Conservation (phyloP, 805 yeast species). For the Lipomyces chichibuensis region DNA sequence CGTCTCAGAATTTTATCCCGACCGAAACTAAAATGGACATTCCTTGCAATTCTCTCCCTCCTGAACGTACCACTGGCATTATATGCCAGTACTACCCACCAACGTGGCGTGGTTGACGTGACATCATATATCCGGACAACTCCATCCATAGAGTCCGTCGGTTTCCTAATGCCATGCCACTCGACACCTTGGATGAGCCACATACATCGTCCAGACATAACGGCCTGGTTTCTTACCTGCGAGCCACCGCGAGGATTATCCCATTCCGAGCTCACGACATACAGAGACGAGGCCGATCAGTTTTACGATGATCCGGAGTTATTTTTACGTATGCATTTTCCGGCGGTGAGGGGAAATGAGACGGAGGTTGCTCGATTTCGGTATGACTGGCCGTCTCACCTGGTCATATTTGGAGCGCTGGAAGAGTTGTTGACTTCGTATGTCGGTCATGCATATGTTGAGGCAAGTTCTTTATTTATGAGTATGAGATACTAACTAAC, state of each 20-base stretch:
- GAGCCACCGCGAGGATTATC: slow-evolving; percentile 74
- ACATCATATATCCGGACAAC: slow-evolving; percentile 54
- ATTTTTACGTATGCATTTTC: slow-evolving; percentile 62
- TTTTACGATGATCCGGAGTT: slow-evolving; percentile 67
- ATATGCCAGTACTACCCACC: slow-evolving; percentile 71
- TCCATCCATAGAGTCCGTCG: slow-evolving; percentile 54
- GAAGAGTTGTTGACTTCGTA: slow-evolving; percentile 51
- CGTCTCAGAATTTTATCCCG: slow-evolving; percentile 40
- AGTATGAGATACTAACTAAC: slow-evolving; percentile 12
- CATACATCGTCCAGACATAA: slow-evolving; percentile 60
- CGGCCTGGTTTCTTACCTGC: slow-evolving; percentile 81
- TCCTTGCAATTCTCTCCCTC: slow-evolving; percentile 36
- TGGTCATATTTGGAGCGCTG: slow-evolving; percentile 72
- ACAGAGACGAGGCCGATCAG: slow-evolving; percentile 84
- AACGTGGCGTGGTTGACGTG: slow-evolving; percentile 80
- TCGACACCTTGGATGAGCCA: slow-evolving; percentile 95
- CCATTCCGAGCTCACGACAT: slow-evolving; percentile 47
- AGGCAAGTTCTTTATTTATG: slow-evolving; percentile 3
- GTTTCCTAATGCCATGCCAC: slow-evolving; percentile 93
- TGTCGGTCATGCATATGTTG: slow-evolving; percentile 42
- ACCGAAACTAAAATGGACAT: slow-evolving; percentile 1
- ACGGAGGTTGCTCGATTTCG: slow-evolving; percentile 41
- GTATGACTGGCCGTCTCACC: slow-evolving; percentile 69
- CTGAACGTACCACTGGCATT: slow-evolving; percentile 51
- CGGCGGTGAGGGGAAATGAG: slow-evolving; percentile 42